These are phyloP conservation scores for Quercus aquifolioides DNA, from an alignment of 306 rosid species.

Conservation along the genomic window DNA sequence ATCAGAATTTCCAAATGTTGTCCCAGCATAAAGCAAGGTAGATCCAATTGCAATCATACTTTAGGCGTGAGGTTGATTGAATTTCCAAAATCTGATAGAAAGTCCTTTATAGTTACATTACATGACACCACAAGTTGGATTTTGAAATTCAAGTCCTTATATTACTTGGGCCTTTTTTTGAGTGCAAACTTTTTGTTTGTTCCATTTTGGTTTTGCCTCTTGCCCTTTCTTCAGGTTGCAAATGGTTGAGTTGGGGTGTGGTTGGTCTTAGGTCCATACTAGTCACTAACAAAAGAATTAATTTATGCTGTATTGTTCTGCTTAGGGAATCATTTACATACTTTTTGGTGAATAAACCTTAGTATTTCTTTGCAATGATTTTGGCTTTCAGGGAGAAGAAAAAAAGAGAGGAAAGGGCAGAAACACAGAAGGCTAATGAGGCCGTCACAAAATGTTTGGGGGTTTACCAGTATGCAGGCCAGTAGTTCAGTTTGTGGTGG, in stretches of 20 bases:
- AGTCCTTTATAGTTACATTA: not conserved
- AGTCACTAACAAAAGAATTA: not conserved
- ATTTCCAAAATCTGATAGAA: not conserved
- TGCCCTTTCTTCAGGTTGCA: not conserved
- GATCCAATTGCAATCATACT: not conserved
- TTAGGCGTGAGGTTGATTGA: not conserved
- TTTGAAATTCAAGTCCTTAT: not conserved
- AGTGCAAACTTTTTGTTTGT: not conserved
- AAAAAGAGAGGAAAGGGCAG: constrained; percentile 81
- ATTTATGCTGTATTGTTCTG: not conserved
- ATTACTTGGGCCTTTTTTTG: not conserved
- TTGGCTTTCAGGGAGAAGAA: constrained; percentile 85
- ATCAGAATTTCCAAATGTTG: not conserved
- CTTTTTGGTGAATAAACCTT: not conserved
- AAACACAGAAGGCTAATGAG: constrained; percentile 70
- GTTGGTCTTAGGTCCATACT: not conserved
- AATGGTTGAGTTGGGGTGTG: not conserved
- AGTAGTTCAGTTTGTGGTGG: constrained; percentile 3
- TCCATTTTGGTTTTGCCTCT: not conserved
- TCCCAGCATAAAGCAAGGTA: not conserved
- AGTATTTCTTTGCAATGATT: constrained; percentile 20
- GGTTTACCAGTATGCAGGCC: constrained; percentile 39
- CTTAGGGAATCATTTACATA: not conserved
- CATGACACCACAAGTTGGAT: not conserved
- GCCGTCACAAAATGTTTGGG: constrained; percentile 72